Conservation (phyloP, 2,329 filamentous ascomycete genomes). For the Chaetoscypha palmicola region DNA sequence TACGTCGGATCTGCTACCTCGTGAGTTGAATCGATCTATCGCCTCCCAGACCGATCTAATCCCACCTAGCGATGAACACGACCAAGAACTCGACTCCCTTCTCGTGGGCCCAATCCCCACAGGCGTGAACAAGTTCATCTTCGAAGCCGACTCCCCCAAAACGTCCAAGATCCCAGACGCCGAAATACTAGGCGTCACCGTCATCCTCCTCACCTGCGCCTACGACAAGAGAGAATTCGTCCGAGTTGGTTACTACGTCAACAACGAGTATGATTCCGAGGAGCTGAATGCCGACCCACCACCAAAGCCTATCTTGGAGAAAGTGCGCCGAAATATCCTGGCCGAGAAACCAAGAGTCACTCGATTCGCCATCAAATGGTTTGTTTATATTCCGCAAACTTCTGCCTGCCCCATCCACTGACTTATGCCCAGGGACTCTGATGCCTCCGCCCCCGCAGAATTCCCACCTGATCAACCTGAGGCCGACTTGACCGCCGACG, state of each 20-base stretch:
- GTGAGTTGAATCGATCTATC: too few species aligned
- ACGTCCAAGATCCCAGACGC: constrained; percentile 85
- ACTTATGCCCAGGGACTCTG: constrained; percentile 69
- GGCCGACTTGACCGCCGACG: constrained; percentile 78
- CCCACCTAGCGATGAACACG: constrained; percentile 58
- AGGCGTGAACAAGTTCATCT: constrained; percentile 97
- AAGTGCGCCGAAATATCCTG: constrained; percentile 84
- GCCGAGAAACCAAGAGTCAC: constrained; percentile 97
- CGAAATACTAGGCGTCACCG: constrained; percentile 94
- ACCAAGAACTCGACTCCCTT: constrained; percentile 95
- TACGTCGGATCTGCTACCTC: constrained; percentile 98
- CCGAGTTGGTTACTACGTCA: constrained; percentile 97
- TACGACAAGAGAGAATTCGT: constrained; percentile 97
- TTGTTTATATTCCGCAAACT: constrained; percentile 31
- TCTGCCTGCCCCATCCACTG: constrained; percentile 13
- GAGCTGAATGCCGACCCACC: constrained; percentile 85
- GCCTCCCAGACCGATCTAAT: background rate
- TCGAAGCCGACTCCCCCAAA: constrained; percentile 90
- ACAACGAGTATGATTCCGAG: constrained; percentile 96
- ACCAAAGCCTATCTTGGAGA: constrained; percentile 85
- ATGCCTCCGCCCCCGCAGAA: constrained; percentile 90
- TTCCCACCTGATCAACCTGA: constrained; percentile 97
- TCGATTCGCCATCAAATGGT: constrained; percentile 98
- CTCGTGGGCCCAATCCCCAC: constrained; percentile 96
- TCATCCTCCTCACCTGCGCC: constrained; percentile 90